Base-by-base conservation (phyloP, 129 eudicot genomes). In the Helichrysum umbraculigerum region DNA sequence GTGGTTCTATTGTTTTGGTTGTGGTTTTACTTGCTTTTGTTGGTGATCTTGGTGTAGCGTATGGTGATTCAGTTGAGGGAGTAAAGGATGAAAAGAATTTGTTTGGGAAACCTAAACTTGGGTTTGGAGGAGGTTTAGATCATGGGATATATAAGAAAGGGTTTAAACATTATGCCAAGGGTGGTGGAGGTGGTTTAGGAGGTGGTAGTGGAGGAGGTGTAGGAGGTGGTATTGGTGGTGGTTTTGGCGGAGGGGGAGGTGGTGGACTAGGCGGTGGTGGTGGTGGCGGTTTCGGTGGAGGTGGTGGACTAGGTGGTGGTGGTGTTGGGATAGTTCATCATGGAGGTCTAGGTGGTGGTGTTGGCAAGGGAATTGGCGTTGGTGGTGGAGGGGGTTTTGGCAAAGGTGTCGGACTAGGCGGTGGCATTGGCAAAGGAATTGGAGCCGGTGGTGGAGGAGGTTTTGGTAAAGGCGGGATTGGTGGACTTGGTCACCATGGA, bases 91-190 rank as follows among this genome's bases (percentile, higher is more conserved):
- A 79, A 25, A 83, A 83, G 84, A 20, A 51, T 50, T 70, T 83
- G 39, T 64, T 79, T 72, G 74, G 83, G 25, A 80, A 74, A n/a
- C 83, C 77, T 79, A 74, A 54, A 71, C 52, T 39, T 51, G 83
- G 81, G 60, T 78, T 83, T 74, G 61, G 77, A 54, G 71, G 37
- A 32, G 83, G 86, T 29, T 69, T 83, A 51, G 80, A 83, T 72
- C 83, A 63, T 83, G 80, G 78, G 4, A 78, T 83, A 78, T 79
- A 78, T 75, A 79, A 70, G 82, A 83, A 78, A 77, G 81, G 83
- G 58, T 83, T 51, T 73, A 77, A 63, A 59, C 80, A 68, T 67
- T 80, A 20, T 32, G 82, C 78, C 3, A 66, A 74, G 56, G 81
- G 78, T 35, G 82, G 80, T 34, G 83, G 86, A 12, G 80, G 71